Conservation (phyloP, 2,329 filamentous ascomycete genomes). For the Helotiales sp. region DNA sequence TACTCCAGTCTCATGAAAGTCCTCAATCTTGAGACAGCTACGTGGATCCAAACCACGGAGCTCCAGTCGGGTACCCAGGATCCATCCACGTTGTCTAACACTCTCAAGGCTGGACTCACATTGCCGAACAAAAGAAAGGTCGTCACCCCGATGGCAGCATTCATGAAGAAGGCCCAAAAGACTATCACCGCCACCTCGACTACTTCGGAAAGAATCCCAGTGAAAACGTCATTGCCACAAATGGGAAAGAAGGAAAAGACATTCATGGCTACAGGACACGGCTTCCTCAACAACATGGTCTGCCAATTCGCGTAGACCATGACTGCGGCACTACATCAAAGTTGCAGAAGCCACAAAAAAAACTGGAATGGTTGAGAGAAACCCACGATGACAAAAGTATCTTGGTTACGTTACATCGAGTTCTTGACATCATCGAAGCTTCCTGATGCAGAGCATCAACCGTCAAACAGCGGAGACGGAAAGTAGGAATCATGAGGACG, state of each 20-base stretch:
- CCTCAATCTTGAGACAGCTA: not conserved
- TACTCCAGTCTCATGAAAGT: constrained; percentile 6
- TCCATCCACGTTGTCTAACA: not conserved
- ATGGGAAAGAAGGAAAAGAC: constrained; percentile 3
- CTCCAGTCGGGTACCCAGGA: not conserved
- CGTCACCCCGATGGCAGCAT: not conserved
- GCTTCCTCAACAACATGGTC: not conserved
- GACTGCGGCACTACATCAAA: too few relatives aligned
- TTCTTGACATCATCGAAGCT: too few relatives aligned
- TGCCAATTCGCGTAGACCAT: not conserved
- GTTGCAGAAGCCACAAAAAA: too few relatives aligned
- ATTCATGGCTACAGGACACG: not conserved
- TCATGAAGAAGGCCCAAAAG: not conserved
- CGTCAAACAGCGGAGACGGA: too few relatives aligned
- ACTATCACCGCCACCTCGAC: not conserved
- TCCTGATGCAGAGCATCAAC: too few relatives aligned
- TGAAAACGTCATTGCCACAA: not conserved
- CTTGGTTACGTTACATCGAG: too few relatives aligned
- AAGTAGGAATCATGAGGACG: too few relatives aligned
- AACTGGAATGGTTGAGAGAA: too few relatives aligned
- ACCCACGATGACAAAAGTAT: too few relatives aligned
- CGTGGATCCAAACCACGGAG: not conserved
- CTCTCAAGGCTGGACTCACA: not conserved
- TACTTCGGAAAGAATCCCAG: not conserved
- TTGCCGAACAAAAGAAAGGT: not conserved